Evolutionary conservation across 208 protist genomes (phyloP).

Genomic region (Porcisia hertigi): DNA sequence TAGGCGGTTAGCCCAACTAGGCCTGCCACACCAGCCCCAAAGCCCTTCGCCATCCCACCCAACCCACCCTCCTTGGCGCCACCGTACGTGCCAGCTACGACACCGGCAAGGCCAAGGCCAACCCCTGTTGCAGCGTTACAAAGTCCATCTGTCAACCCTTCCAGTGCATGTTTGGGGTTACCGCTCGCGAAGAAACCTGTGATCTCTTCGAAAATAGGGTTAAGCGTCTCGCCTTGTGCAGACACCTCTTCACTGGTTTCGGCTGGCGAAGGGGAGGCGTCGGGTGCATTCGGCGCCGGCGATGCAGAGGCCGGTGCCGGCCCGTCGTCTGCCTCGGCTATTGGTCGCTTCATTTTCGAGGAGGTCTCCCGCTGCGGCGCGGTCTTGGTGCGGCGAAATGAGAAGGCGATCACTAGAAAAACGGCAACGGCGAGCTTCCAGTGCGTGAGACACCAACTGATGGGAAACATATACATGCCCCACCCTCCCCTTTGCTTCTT

Average conservation of each 20-base stretch:
- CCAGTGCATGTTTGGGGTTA: slow-evolving; percentile 45
- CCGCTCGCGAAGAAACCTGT: slow-evolving; percentile 38
- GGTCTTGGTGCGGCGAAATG: not conserved
- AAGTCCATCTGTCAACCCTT: slow-evolving; percentile 35
- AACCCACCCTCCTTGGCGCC: slow-evolving; percentile 31
- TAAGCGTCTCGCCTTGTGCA: not conserved
- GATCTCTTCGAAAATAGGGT: slow-evolving; percentile 23
- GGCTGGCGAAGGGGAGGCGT: not conserved
- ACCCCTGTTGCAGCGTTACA: slow-evolving; percentile 39
- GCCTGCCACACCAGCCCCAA: slow-evolving; percentile 35
- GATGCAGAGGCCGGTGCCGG: not conserved
- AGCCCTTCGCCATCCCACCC: slow-evolving; percentile 32
- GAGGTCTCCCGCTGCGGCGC: not conserved
- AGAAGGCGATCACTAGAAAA: slow-evolving; percentile 8
- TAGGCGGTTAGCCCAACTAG: slow-evolving; percentile 29
- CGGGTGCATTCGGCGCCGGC: not conserved
- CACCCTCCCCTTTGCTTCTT: not conserved
- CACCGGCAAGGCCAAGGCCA: slow-evolving; percentile 32
- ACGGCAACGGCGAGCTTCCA: slow-evolving; percentile 10
- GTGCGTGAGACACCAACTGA: slow-evolving; percentile 5
- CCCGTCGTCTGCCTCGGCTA: not conserved
- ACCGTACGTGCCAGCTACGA: slow-evolving; percentile 34
- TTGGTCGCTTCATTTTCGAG: not conserved
- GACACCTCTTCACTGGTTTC: not conserved
- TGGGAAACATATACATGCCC: not conserved